These are phyloP conservation scores for Alternaria infectoria DNA, from an alignment of 2,329 filamentous ascomycete species.

Conservation along the genomic window DNA sequence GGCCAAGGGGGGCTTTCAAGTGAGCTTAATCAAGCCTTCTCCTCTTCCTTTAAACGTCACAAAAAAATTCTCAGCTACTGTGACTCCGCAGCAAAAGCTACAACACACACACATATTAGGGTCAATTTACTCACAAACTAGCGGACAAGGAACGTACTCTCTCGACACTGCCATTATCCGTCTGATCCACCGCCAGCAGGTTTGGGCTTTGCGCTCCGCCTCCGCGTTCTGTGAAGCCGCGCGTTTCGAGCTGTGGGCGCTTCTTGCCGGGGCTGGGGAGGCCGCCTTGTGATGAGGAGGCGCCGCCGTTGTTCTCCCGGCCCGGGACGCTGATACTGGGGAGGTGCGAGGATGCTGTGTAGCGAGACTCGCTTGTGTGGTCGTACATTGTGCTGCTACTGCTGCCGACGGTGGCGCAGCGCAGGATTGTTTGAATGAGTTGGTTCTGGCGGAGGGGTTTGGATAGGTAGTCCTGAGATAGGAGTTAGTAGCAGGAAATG, in stretches of 20 bases:
- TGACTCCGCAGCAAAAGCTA: slow-evolving; percentile 57
- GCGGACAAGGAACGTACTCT: slow-evolving; percentile 54
- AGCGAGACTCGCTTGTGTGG: slow-evolving; percentile 53
- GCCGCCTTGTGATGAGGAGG: slow-evolving; percentile 4
- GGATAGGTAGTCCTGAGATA: slow-evolving; percentile 78
- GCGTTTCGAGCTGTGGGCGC: slow-evolving; percentile 64
- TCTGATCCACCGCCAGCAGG: slow-evolving; percentile 64
- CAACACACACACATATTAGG: slow-evolving; percentile 15
- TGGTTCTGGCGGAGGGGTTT: slow-evolving; percentile 97
- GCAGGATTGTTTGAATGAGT: slow-evolving; percentile 95
- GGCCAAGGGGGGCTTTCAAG: slow-evolving; percentile 7
- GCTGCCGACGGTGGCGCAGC: slow-evolving; percentile 90
- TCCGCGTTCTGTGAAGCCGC: slow-evolving; percentile 74
- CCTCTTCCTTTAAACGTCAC: slow-evolving; percentile 20
- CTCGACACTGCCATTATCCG: slow-evolving; percentile 66
- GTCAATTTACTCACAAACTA: slow-evolving; percentile 24
- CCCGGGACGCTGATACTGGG: slow-evolving; percentile 7
- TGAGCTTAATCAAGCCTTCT: slow-evolving; percentile 25
- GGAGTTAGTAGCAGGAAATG: slow-evolving; percentile 16
- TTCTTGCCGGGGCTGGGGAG: slow-evolving; percentile 16
- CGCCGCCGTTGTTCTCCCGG: slow-evolving; percentile 4
- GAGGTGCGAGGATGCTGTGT: slow-evolving; percentile 11
- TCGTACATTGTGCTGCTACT: slow-evolving; percentile 81
- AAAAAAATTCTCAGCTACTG: slow-evolving; percentile 50
- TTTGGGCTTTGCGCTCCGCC: slow-evolving; percentile 68